Base-by-base conservation (phyloP, 192 early-diverging fungal genomes). In the Coemansia nantahalensis region DNA sequence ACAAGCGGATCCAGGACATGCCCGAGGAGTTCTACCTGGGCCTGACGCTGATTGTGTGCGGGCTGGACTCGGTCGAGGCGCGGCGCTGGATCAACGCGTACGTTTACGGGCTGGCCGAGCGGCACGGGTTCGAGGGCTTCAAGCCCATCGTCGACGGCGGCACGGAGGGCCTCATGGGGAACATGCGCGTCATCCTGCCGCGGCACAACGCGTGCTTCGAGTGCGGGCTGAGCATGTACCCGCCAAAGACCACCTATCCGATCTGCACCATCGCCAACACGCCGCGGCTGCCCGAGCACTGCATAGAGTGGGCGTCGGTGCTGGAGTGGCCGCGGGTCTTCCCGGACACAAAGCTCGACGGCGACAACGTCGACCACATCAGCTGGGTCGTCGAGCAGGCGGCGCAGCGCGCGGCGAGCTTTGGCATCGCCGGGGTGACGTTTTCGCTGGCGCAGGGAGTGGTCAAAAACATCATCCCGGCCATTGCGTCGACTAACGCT, bases 221-320 rank as follows among this genome's bases (percentile, higher is more conserved):
- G 68, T 98, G 95, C 62, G 91, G 92, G 0, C 73, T 98, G 39
- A 89, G 91, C 47, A 87, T 98, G 88, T 83, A 91, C 37, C 88
- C 87, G 51, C 90, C 93, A 52, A 90, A 86, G 30, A 86, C 80
- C 5, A 89, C 88, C 1, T 98, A 89, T 45, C 95, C 95, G 0
- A 93, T 98, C 21, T 98, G 96, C 68, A 98, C 96, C 4, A 98
- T 98, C 61, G 94, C 96, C 32, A 97, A 98, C 57, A 97, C 96
- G 17, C 96, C 96, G 8, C 84, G 96, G 5, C 67, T 98, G 24
- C 96, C 96, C 4, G 96, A 98, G 59, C 96, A 98, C 68, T 98
- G 96, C 67, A 94, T 98, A 51, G 92, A 97, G 54, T 98, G 89
- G 86, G 96, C 96, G 5, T 92, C 87, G 18, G 79, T 92, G 4